phyloP scores from a whole-genome alignment of 495 filamentous ascomycete species.

The Neurospora sp. region DNA sequence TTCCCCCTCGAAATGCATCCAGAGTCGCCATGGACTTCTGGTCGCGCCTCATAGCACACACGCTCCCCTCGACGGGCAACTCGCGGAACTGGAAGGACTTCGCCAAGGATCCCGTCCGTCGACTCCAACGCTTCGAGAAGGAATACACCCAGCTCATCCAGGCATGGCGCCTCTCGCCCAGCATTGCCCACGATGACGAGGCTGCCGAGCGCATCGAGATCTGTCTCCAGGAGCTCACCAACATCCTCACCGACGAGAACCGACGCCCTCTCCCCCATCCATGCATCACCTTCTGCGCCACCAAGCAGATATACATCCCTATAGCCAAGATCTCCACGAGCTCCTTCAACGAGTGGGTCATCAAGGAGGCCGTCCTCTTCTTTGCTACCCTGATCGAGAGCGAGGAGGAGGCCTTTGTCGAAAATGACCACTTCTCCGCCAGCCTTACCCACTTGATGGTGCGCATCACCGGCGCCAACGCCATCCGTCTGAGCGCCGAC shows the following conservation, averaged over 20 bases:
- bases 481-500: conserved; percentile 51
- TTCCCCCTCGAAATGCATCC: conserved; percentile 24
- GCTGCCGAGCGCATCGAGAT: conserved; percentile 44
- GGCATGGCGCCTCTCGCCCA: conserved; percentile 64
- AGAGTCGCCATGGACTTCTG: conserved; percentile 47
- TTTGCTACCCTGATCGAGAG: conserved; percentile 89
- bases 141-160: conserved; percentile 76
- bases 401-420: conserved; percentile 89
- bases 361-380: conserved; percentile 70
- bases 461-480: conserved; percentile 50
- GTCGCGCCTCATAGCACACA: conserved; percentile 83
- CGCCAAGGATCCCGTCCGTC: conserved; percentile 69
- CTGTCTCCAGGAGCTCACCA: conserved; percentile 54
- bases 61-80: conserved; percentile 47
- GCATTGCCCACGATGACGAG: conserved; percentile 41
- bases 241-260: conserved; percentile 78
- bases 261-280: conserved; percentile 79
- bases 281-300: conserved; percentile 74
- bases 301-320: conserved; percentile 76
- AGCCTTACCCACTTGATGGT: conserved; percentile 75
- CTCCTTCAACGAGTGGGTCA: conserved; percentile 67
- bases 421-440: conserved; percentile 71
- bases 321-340: conserved; percentile 76
- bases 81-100: conserved; percentile 43
- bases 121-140: conserved; percentile 82